phyloP scores from a whole-genome alignment of 306 rosid species.

The Cucurbita argyrosperma region DNA sequence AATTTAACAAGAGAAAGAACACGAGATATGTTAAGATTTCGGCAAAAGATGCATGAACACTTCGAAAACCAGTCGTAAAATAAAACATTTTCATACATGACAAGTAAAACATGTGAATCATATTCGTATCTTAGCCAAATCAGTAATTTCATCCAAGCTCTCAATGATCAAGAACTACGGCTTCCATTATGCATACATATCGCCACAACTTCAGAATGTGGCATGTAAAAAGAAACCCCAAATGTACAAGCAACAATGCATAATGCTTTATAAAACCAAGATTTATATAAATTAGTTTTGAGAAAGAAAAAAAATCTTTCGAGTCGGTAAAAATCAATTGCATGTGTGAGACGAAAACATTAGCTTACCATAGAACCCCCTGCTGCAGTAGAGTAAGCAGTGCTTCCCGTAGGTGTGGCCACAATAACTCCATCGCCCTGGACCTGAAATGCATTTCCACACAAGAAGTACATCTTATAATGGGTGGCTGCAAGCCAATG shows the following conservation, averaged over 20 bases:
- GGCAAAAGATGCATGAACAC: background rate
- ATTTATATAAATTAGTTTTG: background rate
- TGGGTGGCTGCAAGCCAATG: background rate
- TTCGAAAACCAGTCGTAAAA: no score
- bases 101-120: no score
- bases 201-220: background rate
- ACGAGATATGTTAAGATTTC: background rate
- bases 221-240: background rate
- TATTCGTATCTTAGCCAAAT: background rate
- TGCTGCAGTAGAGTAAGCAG: constrained; percentile 97
- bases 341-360: background rate
- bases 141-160: background rate
- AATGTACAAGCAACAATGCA: background rate
- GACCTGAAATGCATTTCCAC: constrained; percentile 36
- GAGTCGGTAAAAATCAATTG: background rate
- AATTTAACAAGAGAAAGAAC: background rate
- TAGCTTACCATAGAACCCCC: constrained; percentile 55
- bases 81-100: no score
- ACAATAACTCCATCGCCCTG: constrained; percentile 98
- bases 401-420: constrained; percentile 98
- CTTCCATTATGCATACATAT: background rate
- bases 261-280: background rate
- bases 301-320: background rate
- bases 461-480: background rate
- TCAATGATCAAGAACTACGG: background rate